These are phyloP conservation scores for Aspergillus nanangensis DNA, from an alignment of 495 filamentous ascomycete species.

Conservation along the genomic window DNA sequence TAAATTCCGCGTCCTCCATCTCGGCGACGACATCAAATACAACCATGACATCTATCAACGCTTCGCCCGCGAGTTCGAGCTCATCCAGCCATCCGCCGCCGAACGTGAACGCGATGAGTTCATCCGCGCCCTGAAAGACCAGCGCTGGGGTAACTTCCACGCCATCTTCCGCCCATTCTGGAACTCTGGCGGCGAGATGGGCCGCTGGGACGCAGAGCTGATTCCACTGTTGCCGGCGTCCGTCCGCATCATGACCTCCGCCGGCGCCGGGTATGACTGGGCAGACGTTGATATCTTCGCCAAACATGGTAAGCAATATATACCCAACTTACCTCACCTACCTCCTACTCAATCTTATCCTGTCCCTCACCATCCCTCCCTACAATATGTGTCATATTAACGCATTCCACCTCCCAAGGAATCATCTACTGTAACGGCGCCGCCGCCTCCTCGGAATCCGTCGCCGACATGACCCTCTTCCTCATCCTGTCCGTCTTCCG, in stretches of 20 bases:
- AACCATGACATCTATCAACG: conserved; percentile 54
- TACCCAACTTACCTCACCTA: neutral
- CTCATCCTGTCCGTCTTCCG: conserved; percentile 65
- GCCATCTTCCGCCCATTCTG: conserved; percentile 76
- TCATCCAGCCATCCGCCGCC: conserved; percentile 49
- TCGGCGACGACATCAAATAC: conserved; percentile 66
- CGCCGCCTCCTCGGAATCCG: conserved; percentile 63
- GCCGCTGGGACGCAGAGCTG: conserved; percentile 67
- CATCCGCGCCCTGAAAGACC: conserved; percentile 56
- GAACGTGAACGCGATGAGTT: conserved; percentile 55
- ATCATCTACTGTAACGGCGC: conserved; percentile 71
- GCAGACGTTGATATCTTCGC: conserved; percentile 65
- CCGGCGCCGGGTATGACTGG: conserved; percentile 76
- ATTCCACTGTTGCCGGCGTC: conserved; percentile 59
- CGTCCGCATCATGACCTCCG: conserved; percentile 66
- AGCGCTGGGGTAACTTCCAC: conserved; percentile 64
- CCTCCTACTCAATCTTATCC: neutral
- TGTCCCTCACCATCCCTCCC: neutral
- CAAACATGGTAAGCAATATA: conserved; percentile 51
- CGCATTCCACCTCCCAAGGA: conserved; percentile 29
- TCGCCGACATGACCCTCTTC: conserved; percentile 54
- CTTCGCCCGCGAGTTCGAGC: conserved; percentile 52
- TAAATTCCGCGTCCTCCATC: conserved; percentile 53
- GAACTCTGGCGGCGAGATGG: conserved; percentile 82
- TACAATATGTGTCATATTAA: neutral